Percentiles rank a stretch among this genome's conserved stretches.
Evolutionary conservation across 2,329 filamentous ascomycete species (phyloP).

Genomic region (Myriosclerotinia curreyana): DNA sequence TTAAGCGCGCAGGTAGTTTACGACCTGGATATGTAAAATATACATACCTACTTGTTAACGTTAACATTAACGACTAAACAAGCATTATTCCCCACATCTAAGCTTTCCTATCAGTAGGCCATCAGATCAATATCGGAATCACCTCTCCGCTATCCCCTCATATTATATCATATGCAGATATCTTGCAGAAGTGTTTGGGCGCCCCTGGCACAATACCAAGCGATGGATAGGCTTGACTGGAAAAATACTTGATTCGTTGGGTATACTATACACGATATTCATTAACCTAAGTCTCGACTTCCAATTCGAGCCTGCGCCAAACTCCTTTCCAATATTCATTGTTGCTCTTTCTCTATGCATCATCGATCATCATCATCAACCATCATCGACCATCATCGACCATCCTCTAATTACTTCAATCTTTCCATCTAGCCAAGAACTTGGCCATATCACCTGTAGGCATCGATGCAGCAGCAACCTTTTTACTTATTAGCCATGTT

Average conservation of each 20-base stretch:
- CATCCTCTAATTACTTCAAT: constrained; percentile 29
- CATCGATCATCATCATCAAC: constrained; percentile 1
- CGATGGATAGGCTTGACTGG: constrained; percentile 4
- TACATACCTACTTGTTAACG: too few relatives aligned
- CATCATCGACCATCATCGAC: constrained; percentile 3
- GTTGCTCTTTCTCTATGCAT: constrained; percentile 6
- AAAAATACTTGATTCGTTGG: constrained; percentile 19
- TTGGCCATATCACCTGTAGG: constrained; percentile 41
- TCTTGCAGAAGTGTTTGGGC: constrained; percentile 5
- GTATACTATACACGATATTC: constrained; percentile 22
- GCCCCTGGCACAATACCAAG: constrained; percentile 4
- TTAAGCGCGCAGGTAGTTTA: too few relatives aligned
- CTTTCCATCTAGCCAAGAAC: constrained; percentile 42
- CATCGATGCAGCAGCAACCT: constrained; percentile 36
- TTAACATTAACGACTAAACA: too few relatives aligned
- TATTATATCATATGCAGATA: constrained; percentile 4
- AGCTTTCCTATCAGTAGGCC: background rate
- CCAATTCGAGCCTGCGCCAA: constrained; percentile 18
- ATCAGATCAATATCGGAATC: constrained; percentile 3
- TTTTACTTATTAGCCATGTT: constrained; percentile 26
- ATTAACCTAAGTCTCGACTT: constrained; percentile 10
- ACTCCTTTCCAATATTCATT: constrained; percentile 14
- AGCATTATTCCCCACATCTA: constrained; percentile 20
- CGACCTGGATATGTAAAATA: too few relatives aligned
- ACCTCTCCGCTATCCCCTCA: constrained; percentile 12